A percentile compares a stretch with the other conserved stretches of the same genome.
Evolutionary conservation across 306 rosid genomes (phyloP).

Genomic region (Vicia sativa): DNA sequence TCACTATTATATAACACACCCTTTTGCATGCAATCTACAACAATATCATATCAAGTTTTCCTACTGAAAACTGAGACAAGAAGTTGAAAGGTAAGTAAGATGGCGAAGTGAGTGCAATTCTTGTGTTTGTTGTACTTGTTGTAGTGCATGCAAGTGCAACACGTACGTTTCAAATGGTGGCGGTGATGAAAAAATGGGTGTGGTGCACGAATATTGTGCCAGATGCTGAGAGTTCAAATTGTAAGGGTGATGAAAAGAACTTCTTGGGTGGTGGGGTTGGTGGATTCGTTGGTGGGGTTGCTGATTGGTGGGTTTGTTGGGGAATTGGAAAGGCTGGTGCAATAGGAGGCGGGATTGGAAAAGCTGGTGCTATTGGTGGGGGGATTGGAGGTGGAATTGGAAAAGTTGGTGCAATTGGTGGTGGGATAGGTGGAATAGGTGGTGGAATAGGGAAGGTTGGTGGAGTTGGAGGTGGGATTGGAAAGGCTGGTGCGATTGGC

Average conservation of each 20-base stretch:
- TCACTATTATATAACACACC: conserved; percentile 10
- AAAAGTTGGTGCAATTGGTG: conserved; percentile 16
- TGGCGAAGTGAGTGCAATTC: conserved; percentile 41
- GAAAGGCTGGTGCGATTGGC: conserved; percentile 15
- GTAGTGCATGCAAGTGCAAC: conserved; percentile 49
- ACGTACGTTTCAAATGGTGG: conserved; percentile 47
- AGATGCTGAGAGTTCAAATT: conserved; percentile 30
- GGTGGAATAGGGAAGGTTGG: conserved; percentile 21
- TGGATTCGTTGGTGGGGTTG: conserved; percentile 46
- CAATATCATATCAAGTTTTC: conserved; percentile 4
- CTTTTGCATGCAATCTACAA: conserved; percentile 33
- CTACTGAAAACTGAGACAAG: not conserved
- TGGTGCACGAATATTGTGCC: conserved; percentile 48
- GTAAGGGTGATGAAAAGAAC: conserved; percentile 46
- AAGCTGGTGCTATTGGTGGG: too few relatives aligned
- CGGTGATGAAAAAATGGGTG: conserved; percentile 29
- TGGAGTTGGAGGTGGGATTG: conserved; percentile 15
- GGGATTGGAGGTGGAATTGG: conserved; percentile 38
- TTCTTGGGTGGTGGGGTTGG: conserved; percentile 66
- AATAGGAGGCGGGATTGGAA: too few relatives aligned
- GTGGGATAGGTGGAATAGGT: conserved; percentile 25
- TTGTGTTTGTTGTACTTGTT: conserved; percentile 40
- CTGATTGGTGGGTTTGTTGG: conserved; percentile 36
- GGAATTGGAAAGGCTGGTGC: conserved; percentile 38
- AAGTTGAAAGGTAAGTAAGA: conserved; percentile 31